phyloP scores from a whole-genome alignment of 2,329 filamentous ascomycete genomes.

The Colletotrichum endophyticum region DNA sequence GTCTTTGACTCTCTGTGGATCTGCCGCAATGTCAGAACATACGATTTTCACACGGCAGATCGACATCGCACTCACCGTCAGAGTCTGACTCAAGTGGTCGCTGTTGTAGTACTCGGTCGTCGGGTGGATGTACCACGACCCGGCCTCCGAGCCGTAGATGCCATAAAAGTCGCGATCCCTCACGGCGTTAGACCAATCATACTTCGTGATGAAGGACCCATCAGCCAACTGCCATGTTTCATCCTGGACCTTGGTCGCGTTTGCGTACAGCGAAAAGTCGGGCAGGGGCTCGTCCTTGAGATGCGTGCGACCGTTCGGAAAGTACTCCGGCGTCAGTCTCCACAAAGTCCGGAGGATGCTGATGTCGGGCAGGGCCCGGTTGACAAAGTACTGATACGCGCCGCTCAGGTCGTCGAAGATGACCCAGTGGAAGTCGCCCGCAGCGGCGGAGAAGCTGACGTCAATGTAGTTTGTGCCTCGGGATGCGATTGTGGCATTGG shows the following conservation, averaged over 20 bases:
- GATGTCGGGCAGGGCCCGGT: conserved; percentile 17
- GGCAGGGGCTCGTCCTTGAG: conserved; percentile 17
- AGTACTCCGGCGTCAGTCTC: conserved; percentile 14
- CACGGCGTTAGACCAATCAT: conserved; percentile 20
- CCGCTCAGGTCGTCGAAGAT: conserved; percentile 18
- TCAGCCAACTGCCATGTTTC: conserved; percentile 19
- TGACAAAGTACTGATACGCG: conserved; percentile 22
- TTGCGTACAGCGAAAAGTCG: conserved; percentile 17
- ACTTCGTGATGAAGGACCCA: conserved; percentile 19
- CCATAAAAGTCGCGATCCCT: conserved; percentile 21
- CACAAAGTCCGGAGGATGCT: conserved; percentile 17
- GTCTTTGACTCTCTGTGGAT: conserved; percentile 21
- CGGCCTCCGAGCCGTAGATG: conserved; percentile 8
- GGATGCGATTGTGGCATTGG: conserved; percentile 12
- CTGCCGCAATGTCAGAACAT: background rate
- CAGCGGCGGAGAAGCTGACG: conserved; percentile 15
- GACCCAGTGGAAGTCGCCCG: conserved; percentile 20
- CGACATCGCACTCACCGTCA: background rate
- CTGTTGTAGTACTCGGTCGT: conserved; percentile 17
- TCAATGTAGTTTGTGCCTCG: conserved; percentile 15
- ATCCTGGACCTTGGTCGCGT: conserved; percentile 19
- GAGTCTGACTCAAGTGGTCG: conserved; percentile 15
- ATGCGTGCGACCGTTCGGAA: conserved; percentile 16
- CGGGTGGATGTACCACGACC: conserved; percentile 19
- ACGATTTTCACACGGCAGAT: background rate